Conservation (phyloP, 2,329 filamentous ascomycete genomes). For the Fonsecaea multimorphosa region DNA sequence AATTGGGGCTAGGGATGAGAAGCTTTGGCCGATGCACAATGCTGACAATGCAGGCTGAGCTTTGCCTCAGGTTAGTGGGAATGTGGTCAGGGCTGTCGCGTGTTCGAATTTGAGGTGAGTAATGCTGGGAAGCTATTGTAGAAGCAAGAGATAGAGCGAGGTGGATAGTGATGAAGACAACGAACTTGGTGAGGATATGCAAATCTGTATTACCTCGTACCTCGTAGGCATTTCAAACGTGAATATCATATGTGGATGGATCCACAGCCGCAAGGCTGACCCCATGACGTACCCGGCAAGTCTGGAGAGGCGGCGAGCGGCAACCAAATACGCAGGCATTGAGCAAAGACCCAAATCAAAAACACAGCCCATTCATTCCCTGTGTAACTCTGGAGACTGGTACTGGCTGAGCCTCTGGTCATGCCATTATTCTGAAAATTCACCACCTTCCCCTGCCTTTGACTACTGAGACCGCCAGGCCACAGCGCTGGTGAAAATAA, state of each 20-base stretch:
- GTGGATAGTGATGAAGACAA: background rate
- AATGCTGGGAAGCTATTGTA: background rate
- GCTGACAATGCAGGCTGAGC: constrained; percentile 3
- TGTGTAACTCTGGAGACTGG: background rate
- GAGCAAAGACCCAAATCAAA: background rate
- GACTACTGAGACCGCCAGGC: background rate
- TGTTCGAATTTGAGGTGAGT: background rate
- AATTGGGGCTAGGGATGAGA: constrained; percentile 5
- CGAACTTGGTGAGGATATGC: background rate
- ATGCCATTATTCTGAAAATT: background rate
- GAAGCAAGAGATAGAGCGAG: background rate
- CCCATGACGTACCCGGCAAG: background rate
- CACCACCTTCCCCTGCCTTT: background rate
- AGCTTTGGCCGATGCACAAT: background rate
- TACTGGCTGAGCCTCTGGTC: background rate
- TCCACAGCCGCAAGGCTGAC: constrained; percentile 1
- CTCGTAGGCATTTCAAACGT: too few species aligned
- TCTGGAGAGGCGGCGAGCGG: background rate
- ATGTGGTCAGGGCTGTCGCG: background rate
- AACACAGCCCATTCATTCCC: background rate
- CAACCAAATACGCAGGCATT: background rate
- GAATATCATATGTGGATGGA: background rate
- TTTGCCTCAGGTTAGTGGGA: background rate
- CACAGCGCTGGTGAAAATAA: background rate
- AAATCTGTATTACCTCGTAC: background rate